Evolutionary conservation across 1,284 basidiomycete genomes (phyloP), one percentile per base, ranked within the genome.

Genomic region (Microbotryum saponariae): DNA sequence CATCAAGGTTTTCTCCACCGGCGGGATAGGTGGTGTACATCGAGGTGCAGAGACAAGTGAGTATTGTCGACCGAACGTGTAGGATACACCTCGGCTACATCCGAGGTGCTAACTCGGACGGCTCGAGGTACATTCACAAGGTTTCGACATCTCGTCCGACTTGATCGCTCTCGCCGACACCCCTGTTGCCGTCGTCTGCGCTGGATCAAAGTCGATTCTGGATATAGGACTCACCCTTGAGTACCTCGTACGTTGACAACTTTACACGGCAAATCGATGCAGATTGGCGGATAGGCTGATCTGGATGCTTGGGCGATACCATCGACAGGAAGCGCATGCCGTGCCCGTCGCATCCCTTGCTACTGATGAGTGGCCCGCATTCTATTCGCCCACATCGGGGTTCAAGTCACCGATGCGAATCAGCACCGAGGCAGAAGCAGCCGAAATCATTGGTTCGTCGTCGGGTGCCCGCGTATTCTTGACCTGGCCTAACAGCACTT

Each of bases 71-170:
- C 37, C 47, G 16, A 10, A 54, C 23, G 49, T 5, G 63, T 18
- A 21, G 61, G 55, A 33, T 61, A 51, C 21, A 48, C 25, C 56
- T 31, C 29, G 29, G 9, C 8, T 8, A 64, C 20, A 70, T 14
- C 42, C 33, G n/a, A 47, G 44, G 47, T 51, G 49, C 46, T 59
- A 44, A 46, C 51, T 14, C 33, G 7, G 20, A 8, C 18, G 37
- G n/a, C 7, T 6, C 18, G 20, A 33, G 7, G 25, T 4, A 2
- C 7, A 4, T 48, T 54, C 25, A 9, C 47, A 47, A 93, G 90
- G 89, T 25, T 86, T 97, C 85, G 94, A 98, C 72, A 79, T 98
- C 23, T 94, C 91, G n/a, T 90, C 92, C 9, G 92, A 97, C 74
- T 78, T 97, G 18, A 78, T 78, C 31, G 90, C 94, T 73, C 81